These are phyloP conservation scores for Wickerhamiella vanderwaltii DNA, from an alignment of 805 yeast species.

Conservation along the genomic window DNA sequence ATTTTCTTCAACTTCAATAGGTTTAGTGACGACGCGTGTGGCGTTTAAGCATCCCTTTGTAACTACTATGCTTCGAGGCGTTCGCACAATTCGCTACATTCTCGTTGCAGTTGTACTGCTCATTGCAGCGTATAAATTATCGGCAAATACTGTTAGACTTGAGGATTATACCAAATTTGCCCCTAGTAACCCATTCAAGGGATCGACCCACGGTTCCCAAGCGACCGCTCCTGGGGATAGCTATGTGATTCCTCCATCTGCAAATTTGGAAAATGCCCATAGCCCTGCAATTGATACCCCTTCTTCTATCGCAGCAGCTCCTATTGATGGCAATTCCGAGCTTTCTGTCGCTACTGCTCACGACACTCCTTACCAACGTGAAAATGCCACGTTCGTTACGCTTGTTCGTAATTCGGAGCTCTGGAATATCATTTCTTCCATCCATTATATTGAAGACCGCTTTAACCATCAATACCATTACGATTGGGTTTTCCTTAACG, in stretches of 20 bases:
- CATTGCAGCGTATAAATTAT: constrained; percentile 25
- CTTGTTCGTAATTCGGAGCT: constrained; percentile 61
- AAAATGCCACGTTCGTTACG: constrained; percentile 38
- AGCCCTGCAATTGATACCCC: constrained; percentile 1
- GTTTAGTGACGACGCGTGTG: no score
- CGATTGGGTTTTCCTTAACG: constrained; percentile 89
- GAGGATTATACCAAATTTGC: constrained; percentile 17
- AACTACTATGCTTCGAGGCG: constrained; percentile 27
- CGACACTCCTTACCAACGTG: constrained; percentile 18
- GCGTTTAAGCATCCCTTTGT: no score
- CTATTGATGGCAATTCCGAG: neutral
- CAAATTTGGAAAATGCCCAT: constrained; percentile 12
- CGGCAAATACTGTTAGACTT: constrained; percentile 21
- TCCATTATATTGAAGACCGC: constrained; percentile 62
- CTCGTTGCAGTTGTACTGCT: constrained; percentile 26
- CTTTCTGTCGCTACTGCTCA: constrained; percentile 9
- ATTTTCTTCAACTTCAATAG: no score
- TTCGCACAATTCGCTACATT: constrained; percentile 27
- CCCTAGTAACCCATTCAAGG: constrained; percentile 5
- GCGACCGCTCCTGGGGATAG: neutral
- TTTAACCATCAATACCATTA: constrained; percentile 67
- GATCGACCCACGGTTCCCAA: constrained; percentile 17
- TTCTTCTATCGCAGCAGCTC: no score
- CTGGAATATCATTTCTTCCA: constrained; percentile 44
- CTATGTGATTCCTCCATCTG: constrained; percentile 3